phyloP scores from a whole-genome alignment of 345 rosid genomes.

The Barbarea vulgaris region DNA sequence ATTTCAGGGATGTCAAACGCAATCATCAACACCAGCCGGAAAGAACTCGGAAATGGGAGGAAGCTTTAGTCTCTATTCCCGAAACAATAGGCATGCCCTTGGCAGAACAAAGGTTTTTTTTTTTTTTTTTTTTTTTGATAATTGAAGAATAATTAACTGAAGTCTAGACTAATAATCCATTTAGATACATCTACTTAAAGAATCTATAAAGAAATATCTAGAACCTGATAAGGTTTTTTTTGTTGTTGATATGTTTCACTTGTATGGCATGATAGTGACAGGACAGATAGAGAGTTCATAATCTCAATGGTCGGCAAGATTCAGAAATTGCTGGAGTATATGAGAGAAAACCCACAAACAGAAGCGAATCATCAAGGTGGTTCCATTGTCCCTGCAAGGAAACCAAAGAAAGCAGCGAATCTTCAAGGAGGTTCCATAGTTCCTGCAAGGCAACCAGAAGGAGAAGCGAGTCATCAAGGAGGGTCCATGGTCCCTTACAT shows the following conservation, averaged over 20 bases:
- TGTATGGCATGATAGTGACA: constrained; percentile 3
- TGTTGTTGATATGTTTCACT: background rate
- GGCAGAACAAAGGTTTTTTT: too few species aligned
- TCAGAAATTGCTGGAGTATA: background rate
- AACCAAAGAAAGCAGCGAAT: background rate
- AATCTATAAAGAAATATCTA: background rate
- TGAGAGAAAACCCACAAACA: constrained; percentile 12
- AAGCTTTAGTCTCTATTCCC: too few species aligned
- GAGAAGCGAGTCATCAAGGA: background rate
- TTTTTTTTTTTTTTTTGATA: too few species aligned
- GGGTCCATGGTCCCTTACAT: background rate
- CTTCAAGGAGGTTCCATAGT: constrained; percentile 38
- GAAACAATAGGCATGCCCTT: too few species aligned
- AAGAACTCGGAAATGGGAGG: too few species aligned
- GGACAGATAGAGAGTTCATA: background rate
- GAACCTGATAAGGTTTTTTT: background rate
- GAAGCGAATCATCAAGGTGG: background rate
- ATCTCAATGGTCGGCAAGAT: background rate
- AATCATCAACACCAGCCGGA: too few species aligned
- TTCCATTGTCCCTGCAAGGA: constrained; percentile 44
- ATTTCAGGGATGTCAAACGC: too few species aligned
- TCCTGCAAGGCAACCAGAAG: constrained; percentile 34
- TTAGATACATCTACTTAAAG: background rate
- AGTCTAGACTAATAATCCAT: background rate
- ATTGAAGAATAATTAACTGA: too few species aligned